Evolutionary conservation across 148 eudicot species (phyloP).

Genomic region (Amaranthus hypochondriacus): DNA sequence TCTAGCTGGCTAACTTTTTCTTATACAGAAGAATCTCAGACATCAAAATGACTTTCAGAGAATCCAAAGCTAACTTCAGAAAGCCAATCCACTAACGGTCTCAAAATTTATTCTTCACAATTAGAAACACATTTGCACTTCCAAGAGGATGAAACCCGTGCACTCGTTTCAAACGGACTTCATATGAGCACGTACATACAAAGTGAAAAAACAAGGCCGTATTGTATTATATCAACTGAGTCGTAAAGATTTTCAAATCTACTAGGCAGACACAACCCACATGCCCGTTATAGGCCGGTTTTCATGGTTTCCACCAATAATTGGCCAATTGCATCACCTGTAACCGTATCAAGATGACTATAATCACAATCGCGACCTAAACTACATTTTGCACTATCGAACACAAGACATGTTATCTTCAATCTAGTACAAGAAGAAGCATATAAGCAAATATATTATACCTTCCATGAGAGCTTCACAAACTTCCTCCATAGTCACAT

Average conservation of each 20-base stretch:
- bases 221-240: too few relatives aligned
- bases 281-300: too few relatives aligned
- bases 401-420: not conserved
- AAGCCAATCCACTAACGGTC: constrained; percentile 3
- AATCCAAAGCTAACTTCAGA: constrained; percentile 19
- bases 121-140: not conserved
- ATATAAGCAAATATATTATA: constrained; percentile 16
- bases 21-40: constrained; percentile 4
- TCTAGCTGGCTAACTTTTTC: constrained; percentile 21
- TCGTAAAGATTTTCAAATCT: too few relatives aligned
- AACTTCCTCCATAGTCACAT: constrained; percentile 90
- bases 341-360: too few relatives aligned
- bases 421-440: not conserved
- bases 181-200: not conserved
- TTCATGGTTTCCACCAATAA: too few relatives aligned
- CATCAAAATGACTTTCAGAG: constrained; percentile 10
- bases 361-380: too few relatives aligned
- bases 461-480: constrained; percentile 94
- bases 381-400: not conserved
- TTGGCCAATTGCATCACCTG: too few relatives aligned
- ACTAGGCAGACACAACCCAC: too few relatives aligned
- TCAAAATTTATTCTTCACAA: not conserved
- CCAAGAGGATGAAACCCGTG: not conserved
- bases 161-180: not conserved
- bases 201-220: too few relatives aligned